Percentiles rank a stretch among this genome's conserved stretches.
Evolutionary conservation across 345 rosid genomes (phyloP).

Genomic region (Citrus australasica): DNA sequence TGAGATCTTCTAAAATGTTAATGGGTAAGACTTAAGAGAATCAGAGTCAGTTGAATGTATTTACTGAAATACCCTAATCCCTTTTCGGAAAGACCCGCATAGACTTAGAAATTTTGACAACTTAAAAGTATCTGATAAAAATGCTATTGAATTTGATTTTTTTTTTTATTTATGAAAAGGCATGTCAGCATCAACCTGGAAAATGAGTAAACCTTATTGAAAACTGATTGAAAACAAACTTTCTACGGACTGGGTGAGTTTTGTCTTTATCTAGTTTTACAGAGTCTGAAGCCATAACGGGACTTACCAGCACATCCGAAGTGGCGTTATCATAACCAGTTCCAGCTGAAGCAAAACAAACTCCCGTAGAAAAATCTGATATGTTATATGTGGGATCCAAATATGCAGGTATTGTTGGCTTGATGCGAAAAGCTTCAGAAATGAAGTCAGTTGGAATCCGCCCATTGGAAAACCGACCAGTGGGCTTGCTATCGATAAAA

Average conservation of each 20-base stretch:
- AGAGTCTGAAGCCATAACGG: not conserved
- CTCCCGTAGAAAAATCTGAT: slow-evolving; percentile 70
- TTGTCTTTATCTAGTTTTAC: not conserved
- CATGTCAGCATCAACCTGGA: not conserved
- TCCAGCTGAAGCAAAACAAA: slow-evolving; percentile 91
- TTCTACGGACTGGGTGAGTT: not conserved
- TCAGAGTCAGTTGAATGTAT: too few relatives aligned
- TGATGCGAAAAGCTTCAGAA: slow-evolving; percentile 71
- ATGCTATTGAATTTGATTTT: not conserved
- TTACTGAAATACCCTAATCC: too few relatives aligned
- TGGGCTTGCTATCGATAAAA: slow-evolving; percentile 54
- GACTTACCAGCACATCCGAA: slow-evolving; percentile 66
- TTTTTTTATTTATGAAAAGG: not conserved
- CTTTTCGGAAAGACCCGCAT: too few relatives aligned
- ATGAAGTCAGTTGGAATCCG: slow-evolving; percentile 69
- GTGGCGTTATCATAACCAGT: slow-evolving; percentile 86
- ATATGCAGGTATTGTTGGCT: slow-evolving; percentile 68
- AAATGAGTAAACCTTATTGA: not conserved
- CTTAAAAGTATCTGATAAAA: not conserved
- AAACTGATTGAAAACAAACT: not conserved
- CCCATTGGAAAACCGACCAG: slow-evolving; percentile 78
- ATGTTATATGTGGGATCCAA: slow-evolving; percentile 62
- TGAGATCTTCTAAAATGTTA: too few relatives aligned
- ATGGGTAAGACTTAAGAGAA: too few relatives aligned
- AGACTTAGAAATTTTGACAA: not conserved